Evolutionary conservation across 768 basidiomycete genomes (phyloP), one percentile per base, ranked within the genome.

Genomic region (Hypsizygus marmoreus): DNA sequence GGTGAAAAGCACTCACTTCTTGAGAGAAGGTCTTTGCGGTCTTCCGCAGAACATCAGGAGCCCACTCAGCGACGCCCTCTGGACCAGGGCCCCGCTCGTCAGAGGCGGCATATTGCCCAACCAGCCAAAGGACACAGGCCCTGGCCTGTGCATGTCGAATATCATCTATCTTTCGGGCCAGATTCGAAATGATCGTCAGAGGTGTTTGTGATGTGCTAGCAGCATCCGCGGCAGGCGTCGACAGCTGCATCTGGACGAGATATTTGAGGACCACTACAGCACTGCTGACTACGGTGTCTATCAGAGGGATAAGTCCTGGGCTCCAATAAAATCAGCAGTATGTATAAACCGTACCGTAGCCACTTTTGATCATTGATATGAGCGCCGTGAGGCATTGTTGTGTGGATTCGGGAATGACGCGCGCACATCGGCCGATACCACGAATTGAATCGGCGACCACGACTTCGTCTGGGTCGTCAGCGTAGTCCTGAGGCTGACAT

Each of bases 81-180:
- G 79, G 72, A 1, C 71, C 64, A 13, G 65, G 52, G 30, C 55
- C 47, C 19, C 56, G 59, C 30, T 67, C 68, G 13, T 62, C 58
- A 5, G 66, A 63, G 11, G 75, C 74, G 13, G 88, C 80, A 60
- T 91, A 91, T 62, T 97, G 92, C 0, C 95, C 95, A 0, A 93
- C 92, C 0, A 97, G 79, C 93, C 95, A 97, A 19, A 92, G 69
- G 1, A 97, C 83, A 54, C 89, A 93, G 0, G 95, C 92, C 23
- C 91, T 73, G 1, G 95, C 93, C 56, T 83, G 79, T 1, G 84
- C 73, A 55, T 94, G 90, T 6, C 72, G 77, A 40, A 97, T 89
- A 40, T 83, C 84, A 37, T 92, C 89, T 35, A 95, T 77, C 24
- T 80, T 77, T 38, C 79, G 75, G 0, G 92, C 91, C 5, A 97